These are phyloP conservation scores for Sonneratia caseolaris DNA, from an alignment of 345 rosid species.

Conservation along the genomic window DNA sequence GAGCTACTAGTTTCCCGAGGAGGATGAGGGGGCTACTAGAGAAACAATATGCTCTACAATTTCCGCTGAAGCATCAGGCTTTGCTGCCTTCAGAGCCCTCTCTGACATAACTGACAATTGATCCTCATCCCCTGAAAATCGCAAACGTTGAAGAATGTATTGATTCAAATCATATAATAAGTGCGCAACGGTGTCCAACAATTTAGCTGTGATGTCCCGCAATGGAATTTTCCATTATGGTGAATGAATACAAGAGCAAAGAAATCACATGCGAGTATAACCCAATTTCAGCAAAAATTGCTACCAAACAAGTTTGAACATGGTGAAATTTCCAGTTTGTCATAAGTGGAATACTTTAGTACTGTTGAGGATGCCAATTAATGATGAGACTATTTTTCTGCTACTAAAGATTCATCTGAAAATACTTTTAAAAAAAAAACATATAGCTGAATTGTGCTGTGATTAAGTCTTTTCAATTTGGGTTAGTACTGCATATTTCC, in stretches of 20 bases:
- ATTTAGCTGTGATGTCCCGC: background rate
- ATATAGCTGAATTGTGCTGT: background rate
- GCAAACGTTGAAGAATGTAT: background rate
- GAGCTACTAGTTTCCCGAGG: background rate
- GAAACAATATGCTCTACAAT: constrained; percentile 51
- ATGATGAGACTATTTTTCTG: background rate
- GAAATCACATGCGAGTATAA: background rate
- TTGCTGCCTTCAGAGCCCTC: constrained; percentile 58
- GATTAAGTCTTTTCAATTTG: background rate
- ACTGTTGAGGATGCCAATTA: background rate
- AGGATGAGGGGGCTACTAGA: constrained; percentile 18
- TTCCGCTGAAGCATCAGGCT: constrained; percentile 56
- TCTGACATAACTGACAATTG: constrained; percentile 59
- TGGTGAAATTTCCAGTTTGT: background rate
- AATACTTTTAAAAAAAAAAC: background rate
- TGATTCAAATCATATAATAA: background rate
- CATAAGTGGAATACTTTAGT: background rate
- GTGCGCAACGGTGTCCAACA: background rate
- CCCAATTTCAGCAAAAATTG: background rate
- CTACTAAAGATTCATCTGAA: background rate
- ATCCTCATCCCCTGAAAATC: constrained; percentile 40
- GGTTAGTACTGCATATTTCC: background rate
- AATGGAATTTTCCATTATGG: no score
- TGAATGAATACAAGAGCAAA: background rate
- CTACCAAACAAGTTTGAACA: background rate